Conservation (phyloP, 352 stramenopile genomes). For the Globisporangium paddicum region DNA sequence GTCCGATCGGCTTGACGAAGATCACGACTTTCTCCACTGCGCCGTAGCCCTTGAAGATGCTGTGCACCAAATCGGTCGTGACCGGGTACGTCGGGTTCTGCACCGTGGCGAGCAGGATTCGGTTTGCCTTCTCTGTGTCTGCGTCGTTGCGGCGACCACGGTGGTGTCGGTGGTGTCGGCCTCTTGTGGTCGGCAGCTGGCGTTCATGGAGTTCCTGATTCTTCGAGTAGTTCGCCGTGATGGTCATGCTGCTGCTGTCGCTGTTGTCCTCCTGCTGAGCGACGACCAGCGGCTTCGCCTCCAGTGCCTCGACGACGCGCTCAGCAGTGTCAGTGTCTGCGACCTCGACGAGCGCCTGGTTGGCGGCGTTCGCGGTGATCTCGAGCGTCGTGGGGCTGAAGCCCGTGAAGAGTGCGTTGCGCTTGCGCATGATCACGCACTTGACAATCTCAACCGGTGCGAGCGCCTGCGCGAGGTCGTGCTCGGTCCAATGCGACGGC, state of each 20-base stretch:
- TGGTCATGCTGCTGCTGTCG: slow-evolving; percentile 10
- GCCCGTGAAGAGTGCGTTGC: slow-evolving; percentile 44
- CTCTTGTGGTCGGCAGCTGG: slow-evolving; percentile 9
- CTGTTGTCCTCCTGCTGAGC: neutral
- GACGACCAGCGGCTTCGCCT: slow-evolving; percentile 21
- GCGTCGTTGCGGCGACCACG: neutral
- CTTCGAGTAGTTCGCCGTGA: slow-evolving; percentile 44
- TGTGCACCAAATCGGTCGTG: slow-evolving; percentile 45
- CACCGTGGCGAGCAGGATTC: slow-evolving; percentile 62
- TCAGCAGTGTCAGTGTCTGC: slow-evolving; percentile 24
- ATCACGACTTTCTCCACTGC: slow-evolving; percentile 56
- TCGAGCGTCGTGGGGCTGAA: slow-evolving; percentile 33
- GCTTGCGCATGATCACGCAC: slow-evolving; percentile 46
- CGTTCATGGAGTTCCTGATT: slow-evolving; percentile 55
- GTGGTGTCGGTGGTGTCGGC: slow-evolving; percentile 5
- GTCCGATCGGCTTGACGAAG: slow-evolving; percentile 52
- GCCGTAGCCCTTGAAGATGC: slow-evolving; percentile 44
- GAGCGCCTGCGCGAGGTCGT: slow-evolving; percentile 23
- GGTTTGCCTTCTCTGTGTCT: slow-evolving; percentile 26
- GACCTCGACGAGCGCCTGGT: slow-evolving; percentile 47
- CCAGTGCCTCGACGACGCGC: slow-evolving; percentile 22
- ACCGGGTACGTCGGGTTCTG: slow-evolving; percentile 62
- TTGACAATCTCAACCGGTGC: slow-evolving; percentile 22
- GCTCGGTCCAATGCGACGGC: slow-evolving; percentile 41
- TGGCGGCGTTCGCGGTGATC: slow-evolving; percentile 21